A percentile compares a stretch with the other conserved stretches of the same genome.
phyloP scores from a whole-genome alignment of 1,139 yeast genomes.

The Pichia sp. region DNA sequence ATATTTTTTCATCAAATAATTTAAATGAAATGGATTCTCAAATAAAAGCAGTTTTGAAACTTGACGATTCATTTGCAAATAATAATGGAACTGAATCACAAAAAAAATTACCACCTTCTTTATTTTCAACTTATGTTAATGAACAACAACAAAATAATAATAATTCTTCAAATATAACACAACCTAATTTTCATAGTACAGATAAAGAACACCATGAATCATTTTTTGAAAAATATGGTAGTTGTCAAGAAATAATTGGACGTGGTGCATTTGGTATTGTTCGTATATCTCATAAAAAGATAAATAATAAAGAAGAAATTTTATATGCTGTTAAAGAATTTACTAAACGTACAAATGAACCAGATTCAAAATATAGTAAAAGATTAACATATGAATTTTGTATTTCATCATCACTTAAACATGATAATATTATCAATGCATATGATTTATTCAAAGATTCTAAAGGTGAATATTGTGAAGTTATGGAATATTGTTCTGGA shows the following conservation, averaged over 20 bases:
- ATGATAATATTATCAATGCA: slow-evolving; percentile 75
- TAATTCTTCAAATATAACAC: background rate
- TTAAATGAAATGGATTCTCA: slow-evolving; percentile 24
- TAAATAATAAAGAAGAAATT: slow-evolving; percentile 39
- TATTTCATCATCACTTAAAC: slow-evolving; percentile 73
- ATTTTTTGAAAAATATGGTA: slow-evolving; percentile 66
- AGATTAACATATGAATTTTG: slow-evolving; percentile 81
- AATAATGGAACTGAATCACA: background rate
- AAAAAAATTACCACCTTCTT: slow-evolving; percentile 54
- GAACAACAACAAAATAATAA: slow-evolving; percentile 10
- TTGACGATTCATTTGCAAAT: background rate
- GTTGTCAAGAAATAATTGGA: slow-evolving; percentile 75
- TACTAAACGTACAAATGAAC: slow-evolving; percentile 50
- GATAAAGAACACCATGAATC: slow-evolving; percentile 21
- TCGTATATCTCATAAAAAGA: slow-evolving; percentile 55
- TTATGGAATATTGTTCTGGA: slow-evolving; percentile 94
- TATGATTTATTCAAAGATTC: slow-evolving; percentile 84
- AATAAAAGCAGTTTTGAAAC: slow-evolving; percentile 19
- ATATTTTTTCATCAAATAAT: slow-evolving; percentile 36
- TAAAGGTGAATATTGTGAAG: slow-evolving; percentile 90
- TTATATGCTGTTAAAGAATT: slow-evolving; percentile 83
- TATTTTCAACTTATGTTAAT: slow-evolving; percentile 55
- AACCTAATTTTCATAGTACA: slow-evolving; percentile 4
- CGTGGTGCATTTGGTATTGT: slow-evolving; percentile 85
- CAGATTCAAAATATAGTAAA: slow-evolving; percentile 54